A percentile compares a stretch with the other conserved stretches of the same genome.
These are phyloP conservation scores for Bromus sterilis DNA, from an alignment of 176 grass and related monocot genomes.

Conservation along the genomic window DNA sequence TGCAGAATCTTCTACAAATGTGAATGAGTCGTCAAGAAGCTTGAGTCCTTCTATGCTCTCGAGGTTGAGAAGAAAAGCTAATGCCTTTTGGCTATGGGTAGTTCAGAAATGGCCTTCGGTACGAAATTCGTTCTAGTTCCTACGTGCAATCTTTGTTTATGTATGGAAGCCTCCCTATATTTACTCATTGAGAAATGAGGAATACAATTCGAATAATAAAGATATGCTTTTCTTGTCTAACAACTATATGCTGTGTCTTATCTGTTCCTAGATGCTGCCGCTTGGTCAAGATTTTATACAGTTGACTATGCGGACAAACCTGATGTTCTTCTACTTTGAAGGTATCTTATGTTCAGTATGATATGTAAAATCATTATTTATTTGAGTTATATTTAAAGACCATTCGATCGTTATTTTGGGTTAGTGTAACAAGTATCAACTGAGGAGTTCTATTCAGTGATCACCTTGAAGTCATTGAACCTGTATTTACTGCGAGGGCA, in stretches of 20 bases:
- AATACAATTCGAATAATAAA: background rate
- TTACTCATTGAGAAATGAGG: background rate
- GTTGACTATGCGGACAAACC: conserved; percentile 74
- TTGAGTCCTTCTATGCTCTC: conserved; percentile 39
- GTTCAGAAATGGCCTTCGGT: conserved; percentile 87
- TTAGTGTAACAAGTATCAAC: conserved; percentile 14
- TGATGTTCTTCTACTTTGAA: conserved; percentile 99
- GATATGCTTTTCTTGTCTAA: conserved; percentile 20
- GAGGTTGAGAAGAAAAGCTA: conserved; percentile 46
- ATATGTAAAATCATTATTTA: background rate
- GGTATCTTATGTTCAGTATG: conserved; percentile 32
- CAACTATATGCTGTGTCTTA: background rate
- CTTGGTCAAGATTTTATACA: conserved; percentile 82
- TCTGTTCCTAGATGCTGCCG: conserved; percentile 61
- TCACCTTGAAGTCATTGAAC: conserved; percentile 2
- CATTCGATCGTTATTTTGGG: background rate
- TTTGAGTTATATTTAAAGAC: background rate
- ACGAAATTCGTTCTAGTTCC: conserved; percentile 20
- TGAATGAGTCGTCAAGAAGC: conserved; percentile 26
- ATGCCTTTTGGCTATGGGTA: conserved; percentile 56
- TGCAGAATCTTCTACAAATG: conserved; percentile 17
- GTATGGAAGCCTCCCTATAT: background rate
- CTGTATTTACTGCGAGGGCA: background rate
- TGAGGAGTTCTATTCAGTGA: background rate
- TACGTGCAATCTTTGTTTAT: background rate